Base-by-base conservation (phyloP, 2,329 filamentous ascomycete genomes). In the Chaetomium sp. region DNA sequence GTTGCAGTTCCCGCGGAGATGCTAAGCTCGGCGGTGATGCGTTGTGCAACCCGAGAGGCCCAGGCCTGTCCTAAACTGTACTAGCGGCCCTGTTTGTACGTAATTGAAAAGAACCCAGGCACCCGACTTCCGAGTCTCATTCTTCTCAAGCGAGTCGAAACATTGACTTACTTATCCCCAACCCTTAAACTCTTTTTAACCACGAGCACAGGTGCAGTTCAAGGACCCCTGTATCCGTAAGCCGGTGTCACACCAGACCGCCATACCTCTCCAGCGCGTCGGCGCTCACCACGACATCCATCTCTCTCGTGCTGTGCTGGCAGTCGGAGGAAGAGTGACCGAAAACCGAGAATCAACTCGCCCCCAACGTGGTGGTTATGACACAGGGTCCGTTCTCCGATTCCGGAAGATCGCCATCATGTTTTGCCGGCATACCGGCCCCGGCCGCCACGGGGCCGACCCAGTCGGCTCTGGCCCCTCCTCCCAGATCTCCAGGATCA, bases 71-170 rank as follows among this genome's bases (percentile, higher is more conserved):
- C 63, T 58, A 59, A 66, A 55, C 29, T 47, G 69, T 59, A 64
- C 71, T 68, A 69, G 68, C 66, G 66, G 68, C 60, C 55, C 58
- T 63, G 61, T 68, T 73, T 73, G 72, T 74, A 74, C 72, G 72
- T 74, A 74, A 74, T 73, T 68, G 70, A 73, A 73, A 73, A 68
- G 65, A 54, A 45, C 51, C 21, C 50, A 49, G 58, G 50, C 65
- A 61, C 66, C 63, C 65, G 53, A 23, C 56, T 25, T 55, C 29
- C 38, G 38, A 42, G 38, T 42, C 38, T 42, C 12, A 42, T 42
- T 42, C 16, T 42, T 42, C 16, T 19, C 5, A 16, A n/a, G 38
- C 5, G 16, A 42, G 38, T 16, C 35, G 4, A 42, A 42, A 29
- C 3, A 29, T 6, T 29, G 16, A 16, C 38, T 42, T 1, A 42